Evolutionary conservation across 202 grass and related monocot genomes (phyloP), one percentile per base, ranked within the genome.

Genomic region (Musa balbisiana): DNA sequence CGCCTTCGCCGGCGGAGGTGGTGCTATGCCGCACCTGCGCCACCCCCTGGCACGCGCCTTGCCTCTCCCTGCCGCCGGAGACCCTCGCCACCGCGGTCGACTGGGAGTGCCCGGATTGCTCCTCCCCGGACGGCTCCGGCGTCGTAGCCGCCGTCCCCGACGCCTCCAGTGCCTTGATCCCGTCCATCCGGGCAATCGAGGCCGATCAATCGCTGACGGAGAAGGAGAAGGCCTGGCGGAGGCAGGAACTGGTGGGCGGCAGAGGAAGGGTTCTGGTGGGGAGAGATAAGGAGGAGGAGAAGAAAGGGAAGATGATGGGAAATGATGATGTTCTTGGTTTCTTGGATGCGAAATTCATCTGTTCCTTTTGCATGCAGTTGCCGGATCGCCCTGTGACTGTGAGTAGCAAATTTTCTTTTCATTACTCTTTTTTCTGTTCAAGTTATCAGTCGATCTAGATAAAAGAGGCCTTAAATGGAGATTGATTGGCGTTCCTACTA

Each of bases 61-160:
- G 95, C 77, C 89, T 98, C 49, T 83, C 91, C 65, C 66, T 26
- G 0, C 91, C 89, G 0, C 95, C 89, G 4, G 62, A 70, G 72
- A 86, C 86, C 1, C 80, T 94, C 71, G 73, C 88, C 56, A 79
- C 67, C 64, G 91, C 72, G 77, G 81, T 87, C 53, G 11, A n/a
- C 1, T 98, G 95, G 95, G 78, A 55, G 49, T 98, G 95, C 79
- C 95, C 95, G 12, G 95, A 98, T 64, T 98, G 95, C 72, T 3
- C 82, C 14, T 59, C 27, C 2, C 3, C 81, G 0, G 49, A 63
- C 79, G 0, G 71, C 80, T 0, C 17, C 72, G 0, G 52, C 76
- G 70, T 79, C 2, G 85, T 3, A 55, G 25, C 73, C 0, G 77
- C 77, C 9, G 60, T 81, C 12, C 84, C 94, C 60, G 78, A 92